Base-by-base conservation (phyloP, 495 filamentous ascomycete genomes). In the Penicillium lagena region DNA sequence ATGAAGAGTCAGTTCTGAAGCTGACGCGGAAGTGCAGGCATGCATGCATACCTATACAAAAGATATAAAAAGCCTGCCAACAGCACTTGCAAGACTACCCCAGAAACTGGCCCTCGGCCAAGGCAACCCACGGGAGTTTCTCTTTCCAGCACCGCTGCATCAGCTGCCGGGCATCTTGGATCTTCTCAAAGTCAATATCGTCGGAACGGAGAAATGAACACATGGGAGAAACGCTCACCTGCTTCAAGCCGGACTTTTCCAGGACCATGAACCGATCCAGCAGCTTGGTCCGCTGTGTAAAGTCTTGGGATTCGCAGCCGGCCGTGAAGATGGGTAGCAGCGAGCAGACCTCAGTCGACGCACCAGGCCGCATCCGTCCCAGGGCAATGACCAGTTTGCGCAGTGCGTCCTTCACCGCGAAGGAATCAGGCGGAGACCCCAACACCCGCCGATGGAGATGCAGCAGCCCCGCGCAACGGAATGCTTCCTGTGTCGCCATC, bases 291-390 rank as follows among this genome's bases (percentile, higher is more conserved):
- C 82, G 67, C 42, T 85, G 78, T 9, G 58, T 57, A 27, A 63
- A 46, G 37, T 82, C 74, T 37, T 66, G 58, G 3, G 81, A 78
- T 55, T 93, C 87, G 55, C 86, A 90, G 1, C 89, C 89, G 6
- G 87, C 89, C 8, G 85, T 86, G 62, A 94, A 93, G 62, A 94
- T 77, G 1, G 89, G 89, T 42, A 94, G 90, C 37, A 95, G 56
- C 7, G 89, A 69, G 55, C 85, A 88, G 4, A 80, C 80, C 62
- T 90, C 89, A 0, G 84, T 85, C 15, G 82, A 82, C 12, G 81
- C 81, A 12, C 84, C 82, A 11, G 70, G 65, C 17, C 78, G 66
- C 39, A 94, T 81, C 28, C 78, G 77, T n/a, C 60, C 64, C 47
- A 91, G 64, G 4, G 79, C 74, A 12, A 65, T 59, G 12, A 86